Evolutionary conservation across 2,329 filamentous ascomycete genomes (phyloP).

Genomic region (Orbilia brochopaga): DNA sequence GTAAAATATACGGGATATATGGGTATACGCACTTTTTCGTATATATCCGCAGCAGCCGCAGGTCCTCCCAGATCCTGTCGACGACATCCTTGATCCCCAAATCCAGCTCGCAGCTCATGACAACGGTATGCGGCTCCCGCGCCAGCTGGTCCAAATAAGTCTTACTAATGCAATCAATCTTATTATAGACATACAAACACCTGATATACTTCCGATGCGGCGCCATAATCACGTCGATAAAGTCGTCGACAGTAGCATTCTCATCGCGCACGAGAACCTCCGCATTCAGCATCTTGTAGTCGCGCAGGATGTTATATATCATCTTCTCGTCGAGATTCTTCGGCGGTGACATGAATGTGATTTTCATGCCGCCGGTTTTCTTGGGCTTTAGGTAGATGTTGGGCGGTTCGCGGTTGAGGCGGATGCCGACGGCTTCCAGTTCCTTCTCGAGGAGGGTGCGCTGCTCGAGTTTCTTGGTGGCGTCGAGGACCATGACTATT

Average conservation of each 20-base stretch:
- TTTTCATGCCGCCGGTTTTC: slow-evolving; percentile 97
- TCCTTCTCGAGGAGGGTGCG: slow-evolving; percentile 86
- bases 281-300: slow-evolving; percentile 98
- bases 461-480: slow-evolving; percentile 95
- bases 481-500: slow-evolving; percentile 95
- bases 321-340: slow-evolving; percentile 96
- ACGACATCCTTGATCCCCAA: slow-evolving; percentile 92
- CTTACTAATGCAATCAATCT: slow-evolving; percentile 92
- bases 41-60: slow-evolving; percentile 88
- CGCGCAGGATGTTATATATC: slow-evolving; percentile 93
- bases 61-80: slow-evolving; percentile 91
- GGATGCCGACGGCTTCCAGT: slow-evolving; percentile 91
- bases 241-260: slow-evolving; percentile 90
- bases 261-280: slow-evolving; percentile 96
- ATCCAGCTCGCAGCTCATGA: slow-evolving; percentile 97
- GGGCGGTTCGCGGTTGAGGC: slow-evolving; percentile 89
- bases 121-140: slow-evolving; percentile 87
- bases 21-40: slow-evolving; percentile 70
- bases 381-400: slow-evolving; percentile 98
- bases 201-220: slow-evolving; percentile 97
- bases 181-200: slow-evolving; percentile 98
- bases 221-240: slow-evolving; percentile 99
- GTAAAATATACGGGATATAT: too few species aligned
- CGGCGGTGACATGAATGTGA: slow-evolving; percentile 87
- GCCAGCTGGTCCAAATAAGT: slow-evolving; percentile 92